Percentiles rank a stretch among this genome's conserved stretches.
Conservation (phyloP, 495 filamentous ascomycete species). For the Neurospora pannonica region DNA sequence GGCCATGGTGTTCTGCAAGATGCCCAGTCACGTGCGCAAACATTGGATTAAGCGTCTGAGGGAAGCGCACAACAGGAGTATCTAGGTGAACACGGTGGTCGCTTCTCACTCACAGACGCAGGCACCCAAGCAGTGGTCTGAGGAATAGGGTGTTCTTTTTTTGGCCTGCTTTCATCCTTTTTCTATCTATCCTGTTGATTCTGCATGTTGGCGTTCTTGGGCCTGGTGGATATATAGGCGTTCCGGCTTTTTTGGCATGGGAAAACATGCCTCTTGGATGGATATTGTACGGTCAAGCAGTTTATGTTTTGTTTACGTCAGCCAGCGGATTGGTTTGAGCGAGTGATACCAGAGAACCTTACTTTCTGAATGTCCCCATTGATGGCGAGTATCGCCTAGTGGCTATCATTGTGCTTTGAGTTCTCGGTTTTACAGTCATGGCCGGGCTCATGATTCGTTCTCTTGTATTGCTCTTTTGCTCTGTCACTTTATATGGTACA, state of each 20-base stretch:
- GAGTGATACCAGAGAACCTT: background rate
- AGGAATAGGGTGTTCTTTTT: background rate
- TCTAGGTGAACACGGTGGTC: constrained; percentile 4
- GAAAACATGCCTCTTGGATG: background rate
- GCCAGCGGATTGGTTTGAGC: background rate
- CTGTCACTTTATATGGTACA: background rate
- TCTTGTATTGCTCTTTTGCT: background rate
- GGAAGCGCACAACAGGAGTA: constrained; percentile 36
- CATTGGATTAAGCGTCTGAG: constrained; percentile 40
- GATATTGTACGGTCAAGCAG: background rate
- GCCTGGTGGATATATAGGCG: background rate
- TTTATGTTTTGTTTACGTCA: background rate
- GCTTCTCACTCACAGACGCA: background rate
- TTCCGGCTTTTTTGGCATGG: background rate
- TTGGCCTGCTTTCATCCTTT: background rate
- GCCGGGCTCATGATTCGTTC: background rate
- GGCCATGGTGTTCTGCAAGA: constrained; percentile 45
- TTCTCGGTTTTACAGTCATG: background rate
- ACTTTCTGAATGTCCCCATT: background rate
- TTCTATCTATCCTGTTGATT: background rate
- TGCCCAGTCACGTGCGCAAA: constrained; percentile 31
- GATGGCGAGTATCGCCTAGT: background rate
- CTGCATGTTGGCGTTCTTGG: background rate
- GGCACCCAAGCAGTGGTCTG: background rate
- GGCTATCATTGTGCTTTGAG: background rate